Evolutionary conservation across 2,329 filamentous ascomycete species (phyloP).

Genomic region (Aspergillus sp.): DNA sequence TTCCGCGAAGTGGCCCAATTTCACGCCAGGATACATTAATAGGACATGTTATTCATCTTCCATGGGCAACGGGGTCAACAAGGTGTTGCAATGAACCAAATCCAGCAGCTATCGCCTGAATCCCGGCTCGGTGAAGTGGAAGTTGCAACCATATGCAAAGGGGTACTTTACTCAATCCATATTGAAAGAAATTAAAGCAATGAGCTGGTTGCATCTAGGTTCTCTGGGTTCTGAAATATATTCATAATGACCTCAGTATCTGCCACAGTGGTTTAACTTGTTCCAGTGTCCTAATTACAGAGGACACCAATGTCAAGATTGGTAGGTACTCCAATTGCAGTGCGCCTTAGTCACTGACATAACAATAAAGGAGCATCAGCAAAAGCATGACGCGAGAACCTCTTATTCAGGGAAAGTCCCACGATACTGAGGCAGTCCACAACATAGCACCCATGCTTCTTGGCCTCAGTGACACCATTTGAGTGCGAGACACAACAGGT

Average conservation of each 20-base stretch:
- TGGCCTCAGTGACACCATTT: not conserved
- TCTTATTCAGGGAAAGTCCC: not conserved
- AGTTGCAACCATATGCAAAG: constrained; percentile 5
- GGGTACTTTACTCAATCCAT: too few relatives aligned
- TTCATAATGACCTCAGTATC: constrained; percentile 4
- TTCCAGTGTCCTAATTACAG: constrained; percentile 3
- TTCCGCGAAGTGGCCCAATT: too few relatives aligned
- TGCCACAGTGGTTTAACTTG: constrained; percentile 1
- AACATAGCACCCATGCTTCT: constrained; percentile 2
- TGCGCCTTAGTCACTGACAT: not conserved
- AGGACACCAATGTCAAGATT: constrained; percentile 5
- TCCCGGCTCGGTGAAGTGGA: constrained; percentile 5
- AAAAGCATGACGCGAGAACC: not conserved
- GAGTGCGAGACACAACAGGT: constrained; percentile 2
- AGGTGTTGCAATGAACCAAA: constrained; percentile 2
- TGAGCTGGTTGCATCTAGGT: too few relatives aligned
- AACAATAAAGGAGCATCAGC: constrained; percentile 2
- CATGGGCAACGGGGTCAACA: constrained; percentile 5
- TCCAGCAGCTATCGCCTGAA: not conserved
- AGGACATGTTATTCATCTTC: constrained; percentile 2
- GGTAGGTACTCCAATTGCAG: not conserved
- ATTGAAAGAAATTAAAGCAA: too few relatives aligned
- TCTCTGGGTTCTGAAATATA: constrained; percentile 6
- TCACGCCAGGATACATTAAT: too few relatives aligned
- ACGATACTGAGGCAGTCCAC: constrained; percentile 4